phyloP scores from a whole-genome alignment of 345 rosid species.

The Camelina laxa region DNA sequence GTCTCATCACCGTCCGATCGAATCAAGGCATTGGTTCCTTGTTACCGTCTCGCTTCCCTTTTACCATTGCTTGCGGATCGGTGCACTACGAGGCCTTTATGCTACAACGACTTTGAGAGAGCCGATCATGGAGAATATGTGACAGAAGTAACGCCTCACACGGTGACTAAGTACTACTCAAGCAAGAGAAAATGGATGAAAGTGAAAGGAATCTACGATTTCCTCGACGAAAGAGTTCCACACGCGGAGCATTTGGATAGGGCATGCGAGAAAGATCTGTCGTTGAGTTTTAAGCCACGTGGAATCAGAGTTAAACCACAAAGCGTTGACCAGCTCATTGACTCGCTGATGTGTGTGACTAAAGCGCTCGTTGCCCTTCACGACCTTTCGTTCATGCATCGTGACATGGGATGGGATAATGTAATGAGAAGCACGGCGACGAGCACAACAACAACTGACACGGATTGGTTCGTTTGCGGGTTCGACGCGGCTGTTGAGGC shows the following conservation, averaged over 20 bases:
- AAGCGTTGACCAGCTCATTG: conserved; percentile 72
- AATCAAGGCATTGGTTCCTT: conserved; percentile 78
- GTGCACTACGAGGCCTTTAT: conserved; percentile 48
- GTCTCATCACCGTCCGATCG: conserved; percentile 67
- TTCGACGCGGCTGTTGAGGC: conserved; percentile 80
- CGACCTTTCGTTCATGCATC: conserved; percentile 94
- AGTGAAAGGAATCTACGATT: conserved; percentile 79
- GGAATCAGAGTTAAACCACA: conserved; percentile 67
- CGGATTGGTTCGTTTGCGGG: conserved; percentile 86
- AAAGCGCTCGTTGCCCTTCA: conserved; percentile 88
- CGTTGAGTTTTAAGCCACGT: conserved; percentile 77
- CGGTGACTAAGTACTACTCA: conserved; percentile 60
- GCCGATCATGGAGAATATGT: conserved; percentile 45
- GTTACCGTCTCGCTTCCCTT: conserved; percentile 79
- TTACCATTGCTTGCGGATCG: conserved; percentile 75
- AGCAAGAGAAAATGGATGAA: conserved; percentile 68
- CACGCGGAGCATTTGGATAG: conserved; percentile 66
- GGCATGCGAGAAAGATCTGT: conserved; percentile 62
- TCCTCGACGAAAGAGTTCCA: conserved; percentile 79
- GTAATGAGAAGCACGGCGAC: conserved; percentile 50
- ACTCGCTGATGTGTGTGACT: conserved; percentile 83
- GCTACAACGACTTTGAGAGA: conserved; percentile 83
- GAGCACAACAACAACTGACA: conserved; percentile 46
- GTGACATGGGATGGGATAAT: conserved; percentile 89
- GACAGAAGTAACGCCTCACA: conserved; percentile 78